Evolutionary conservation across 2,329 filamentous ascomycete genomes (phyloP).

Genomic region (Verruconis gallopava): DNA sequence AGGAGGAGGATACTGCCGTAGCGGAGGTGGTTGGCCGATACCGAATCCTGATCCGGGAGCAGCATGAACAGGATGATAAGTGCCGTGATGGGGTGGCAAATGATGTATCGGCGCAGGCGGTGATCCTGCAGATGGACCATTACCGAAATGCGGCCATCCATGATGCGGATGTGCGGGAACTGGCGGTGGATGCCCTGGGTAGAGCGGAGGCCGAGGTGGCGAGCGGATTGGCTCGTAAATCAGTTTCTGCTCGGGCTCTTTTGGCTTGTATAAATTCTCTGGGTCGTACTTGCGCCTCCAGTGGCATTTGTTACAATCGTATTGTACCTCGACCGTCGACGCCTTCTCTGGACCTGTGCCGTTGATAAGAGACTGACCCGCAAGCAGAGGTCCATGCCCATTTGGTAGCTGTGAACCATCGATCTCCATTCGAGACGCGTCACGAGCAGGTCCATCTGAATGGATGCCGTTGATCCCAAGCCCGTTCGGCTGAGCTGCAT

Average conservation of each 20-base stretch:
- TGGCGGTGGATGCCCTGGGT: constrained; percentile 1
- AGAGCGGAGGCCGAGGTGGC: constrained; percentile 21
- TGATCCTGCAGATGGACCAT: neutral
- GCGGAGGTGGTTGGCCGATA: neutral
- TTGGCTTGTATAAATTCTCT: constrained; percentile 16
- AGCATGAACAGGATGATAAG: neutral
- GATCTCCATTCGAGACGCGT: neutral
- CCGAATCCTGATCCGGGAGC: neutral
- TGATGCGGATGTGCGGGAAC: neutral
- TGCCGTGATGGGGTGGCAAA: no score
- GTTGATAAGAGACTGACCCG: neutral
- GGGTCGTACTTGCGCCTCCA: constrained; percentile 29
- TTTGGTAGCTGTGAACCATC: constrained; percentile 3
- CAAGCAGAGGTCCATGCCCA: neutral
- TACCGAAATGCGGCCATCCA: neutral
- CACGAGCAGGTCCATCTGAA: neutral
- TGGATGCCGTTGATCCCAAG: neutral
- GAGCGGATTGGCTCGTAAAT: constrained; percentile 10
- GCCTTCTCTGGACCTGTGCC: constrained; percentile 14
- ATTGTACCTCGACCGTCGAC: constrained; percentile 15
- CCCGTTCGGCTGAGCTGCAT: constrained; percentile 4
- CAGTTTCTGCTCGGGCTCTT: constrained; percentile 17
- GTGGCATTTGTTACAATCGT: constrained; percentile 37
- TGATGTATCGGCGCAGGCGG: neutral
- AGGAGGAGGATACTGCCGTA: neutral